phyloP scores from a whole-genome alignment of 768 basidiomycete species.

The Naganishia vishniacii region DNA sequence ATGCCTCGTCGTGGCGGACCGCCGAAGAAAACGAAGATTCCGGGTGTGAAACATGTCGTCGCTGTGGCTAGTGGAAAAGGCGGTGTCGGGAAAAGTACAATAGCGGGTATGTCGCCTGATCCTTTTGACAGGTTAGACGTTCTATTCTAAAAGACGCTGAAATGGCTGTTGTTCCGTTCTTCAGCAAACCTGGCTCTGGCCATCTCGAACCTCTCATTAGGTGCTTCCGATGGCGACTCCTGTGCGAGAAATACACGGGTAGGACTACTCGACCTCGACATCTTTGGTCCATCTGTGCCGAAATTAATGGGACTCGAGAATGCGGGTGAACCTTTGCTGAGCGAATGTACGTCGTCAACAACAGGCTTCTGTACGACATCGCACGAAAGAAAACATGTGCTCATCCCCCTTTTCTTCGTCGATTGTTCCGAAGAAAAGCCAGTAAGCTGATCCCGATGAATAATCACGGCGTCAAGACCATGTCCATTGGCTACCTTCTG shows the following conservation, averaged over 20 bases:
- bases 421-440: slow-evolving; percentile 49
- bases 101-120: slow-evolving; percentile 63
- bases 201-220: slow-evolving; percentile 16
- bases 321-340: slow-evolving; percentile 70
- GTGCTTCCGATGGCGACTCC: not conserved
- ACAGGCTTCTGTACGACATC: too few relatives aligned
- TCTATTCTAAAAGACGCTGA: not conserved
- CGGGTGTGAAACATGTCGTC: slow-evolving; percentile 70
- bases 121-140: not conserved
- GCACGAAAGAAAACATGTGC: too few relatives aligned
- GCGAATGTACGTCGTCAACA: slow-evolving; percentile 57
- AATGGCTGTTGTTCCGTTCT: not conserved
- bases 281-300: slow-evolving; percentile 91
- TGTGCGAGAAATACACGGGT: slow-evolving; percentile 73
- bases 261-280: slow-evolving; percentile 86
- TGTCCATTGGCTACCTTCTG: slow-evolving; percentile 96
- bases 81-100: slow-evolving; percentile 90
- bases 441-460: slow-evolving; percentile 74
- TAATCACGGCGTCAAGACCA: slow-evolving; percentile 84
- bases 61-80: slow-evolving; percentile 90
- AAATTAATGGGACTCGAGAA: slow-evolving; percentile 83
- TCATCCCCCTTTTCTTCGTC: not conserved
- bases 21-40: slow-evolving; percentile 49
- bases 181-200: slow-evolving; percentile 9
- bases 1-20: slow-evolving; percentile 51